These are phyloP conservation scores for Pythium biforme DNA, from an alignment of 352 stramenopile genomes.

Conservation along the genomic window DNA sequence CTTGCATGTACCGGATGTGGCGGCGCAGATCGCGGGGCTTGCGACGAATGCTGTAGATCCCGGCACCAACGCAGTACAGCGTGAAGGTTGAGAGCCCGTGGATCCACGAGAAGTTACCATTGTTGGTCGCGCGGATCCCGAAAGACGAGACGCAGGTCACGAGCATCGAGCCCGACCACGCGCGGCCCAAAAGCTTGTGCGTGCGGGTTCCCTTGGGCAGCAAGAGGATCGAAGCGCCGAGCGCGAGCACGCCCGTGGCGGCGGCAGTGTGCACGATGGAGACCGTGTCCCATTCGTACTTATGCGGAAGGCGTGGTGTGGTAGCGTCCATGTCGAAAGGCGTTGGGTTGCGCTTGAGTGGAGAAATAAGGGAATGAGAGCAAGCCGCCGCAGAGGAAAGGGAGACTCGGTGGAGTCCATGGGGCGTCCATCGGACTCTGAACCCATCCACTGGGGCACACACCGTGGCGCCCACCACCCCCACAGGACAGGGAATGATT, in stretches of 20 bases:
- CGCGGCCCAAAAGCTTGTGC: conserved; percentile 8
- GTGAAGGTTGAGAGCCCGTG: conserved; percentile 17
- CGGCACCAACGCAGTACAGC: conserved; percentile 4
- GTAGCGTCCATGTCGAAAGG: background rate
- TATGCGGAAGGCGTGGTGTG: background rate
- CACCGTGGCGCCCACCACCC: too few relatives aligned
- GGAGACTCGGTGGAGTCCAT: too few relatives aligned
- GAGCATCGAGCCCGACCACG: conserved; percentile 16
- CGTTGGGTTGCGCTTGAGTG: background rate
- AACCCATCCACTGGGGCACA: too few relatives aligned
- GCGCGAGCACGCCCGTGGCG: conserved; percentile 6
- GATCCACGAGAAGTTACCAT: conserved; percentile 12
- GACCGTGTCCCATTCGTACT: conserved; percentile 7
- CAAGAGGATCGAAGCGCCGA: conserved; percentile 6
- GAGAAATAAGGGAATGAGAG: background rate
- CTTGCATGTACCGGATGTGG: conserved; percentile 12
- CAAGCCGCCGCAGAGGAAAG: too few relatives aligned
- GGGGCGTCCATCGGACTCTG: too few relatives aligned
- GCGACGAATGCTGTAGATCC: conserved; percentile 16
- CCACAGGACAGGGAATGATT: too few relatives aligned
- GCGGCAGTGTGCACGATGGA: conserved; percentile 14
- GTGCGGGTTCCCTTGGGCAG: conserved; percentile 13
- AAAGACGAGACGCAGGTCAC: conserved; percentile 18
- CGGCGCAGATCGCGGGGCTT: background rate
- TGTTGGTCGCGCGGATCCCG: conserved; percentile 6